phyloP scores from a whole-genome alignment of 192 early-diverging fungal species.

The Chytriomyces sp. region DNA sequence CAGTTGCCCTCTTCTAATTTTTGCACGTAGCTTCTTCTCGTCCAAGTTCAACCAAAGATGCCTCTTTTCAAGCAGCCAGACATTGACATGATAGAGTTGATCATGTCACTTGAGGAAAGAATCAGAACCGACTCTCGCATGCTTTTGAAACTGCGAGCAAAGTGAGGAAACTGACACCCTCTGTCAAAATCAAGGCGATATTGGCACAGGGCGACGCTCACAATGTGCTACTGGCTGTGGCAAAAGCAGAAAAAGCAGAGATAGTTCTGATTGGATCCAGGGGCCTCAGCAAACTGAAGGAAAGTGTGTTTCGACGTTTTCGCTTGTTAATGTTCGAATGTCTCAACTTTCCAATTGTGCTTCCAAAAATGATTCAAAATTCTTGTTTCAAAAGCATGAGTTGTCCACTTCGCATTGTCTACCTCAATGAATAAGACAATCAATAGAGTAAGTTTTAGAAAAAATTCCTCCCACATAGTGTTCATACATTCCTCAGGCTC shows the following conservation, averaged over 20 bases:
- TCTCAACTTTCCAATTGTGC: too few species aligned
- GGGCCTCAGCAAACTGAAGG: conserved; percentile 25
- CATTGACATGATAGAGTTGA: conserved; percentile 18
- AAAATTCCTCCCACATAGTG: too few species aligned
- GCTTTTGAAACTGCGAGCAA: conserved; percentile 10
- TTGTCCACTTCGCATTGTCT: too few species aligned
- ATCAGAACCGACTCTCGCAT: conserved; percentile 11
- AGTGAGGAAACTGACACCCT: not conserved
- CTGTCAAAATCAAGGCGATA: conserved; percentile 17
- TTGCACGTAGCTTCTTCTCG: conserved; percentile 15
- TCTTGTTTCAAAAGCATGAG: too few species aligned
- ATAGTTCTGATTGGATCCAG: conserved; percentile 29
- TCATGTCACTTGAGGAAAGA: conserved; percentile 14
- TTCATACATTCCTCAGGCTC: too few species aligned
- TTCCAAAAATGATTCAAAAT: too few species aligned
- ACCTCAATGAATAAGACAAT: too few species aligned
- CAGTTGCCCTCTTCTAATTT: not conserved
- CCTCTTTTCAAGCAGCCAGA: conserved; percentile 4
- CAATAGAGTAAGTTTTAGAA: too few species aligned
- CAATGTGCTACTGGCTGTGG: not conserved
- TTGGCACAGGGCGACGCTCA: conserved; percentile 12
- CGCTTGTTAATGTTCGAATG: too few species aligned
- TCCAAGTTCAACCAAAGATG: conserved; percentile 22
- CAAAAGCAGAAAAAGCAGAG: conserved; percentile 10
- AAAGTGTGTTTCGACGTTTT: conserved; percentile 11